Evolutionary conservation across 495 filamentous ascomycete species (phyloP).

Genomic region (Xylaria longipes): DNA sequence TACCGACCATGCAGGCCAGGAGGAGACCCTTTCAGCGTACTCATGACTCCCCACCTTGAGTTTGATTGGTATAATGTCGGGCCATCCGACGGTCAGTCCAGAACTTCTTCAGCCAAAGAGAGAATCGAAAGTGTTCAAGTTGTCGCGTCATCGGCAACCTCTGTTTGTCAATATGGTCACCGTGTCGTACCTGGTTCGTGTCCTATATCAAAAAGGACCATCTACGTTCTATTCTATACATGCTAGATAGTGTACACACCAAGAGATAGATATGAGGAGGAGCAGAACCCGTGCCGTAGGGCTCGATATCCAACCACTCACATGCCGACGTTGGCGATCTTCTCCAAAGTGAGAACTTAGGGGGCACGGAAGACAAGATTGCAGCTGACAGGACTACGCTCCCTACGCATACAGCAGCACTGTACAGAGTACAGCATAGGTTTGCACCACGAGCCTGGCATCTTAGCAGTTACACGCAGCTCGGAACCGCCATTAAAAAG

Average conservation of each 20-base stretch:
- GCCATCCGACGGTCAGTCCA: slow-evolving; percentile 2
- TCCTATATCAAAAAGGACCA: not conserved
- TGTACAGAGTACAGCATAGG: slow-evolving; percentile 17
- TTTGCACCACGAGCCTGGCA: slow-evolving; percentile 20
- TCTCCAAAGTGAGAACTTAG: slow-evolving; percentile 22
- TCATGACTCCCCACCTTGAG: slow-evolving; percentile 2
- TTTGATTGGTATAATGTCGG: slow-evolving; percentile 22
- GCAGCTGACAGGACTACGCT: slow-evolving; percentile 21
- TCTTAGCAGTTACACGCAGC: slow-evolving; percentile 9
- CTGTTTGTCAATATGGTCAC: slow-evolving; percentile 17
- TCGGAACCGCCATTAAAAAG: not conserved
- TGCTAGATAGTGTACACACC: not conserved
- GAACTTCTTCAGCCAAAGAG: not conserved
- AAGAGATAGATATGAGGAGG: slow-evolving; percentile 8
- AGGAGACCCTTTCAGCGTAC: slow-evolving; percentile 5
- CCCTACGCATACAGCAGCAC: not conserved
- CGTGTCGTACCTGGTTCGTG: slow-evolving; percentile 15
- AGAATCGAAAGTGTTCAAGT: not conserved
- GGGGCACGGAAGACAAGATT: slow-evolving; percentile 23
- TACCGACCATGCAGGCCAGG: slow-evolving; percentile 20
- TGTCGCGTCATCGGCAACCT: slow-evolving; percentile 22
- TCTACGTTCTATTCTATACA: not conserved
- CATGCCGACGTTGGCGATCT: slow-evolving; percentile 14
- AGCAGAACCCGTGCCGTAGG: slow-evolving; percentile 18
- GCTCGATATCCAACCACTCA: slow-evolving; percentile 22